Base-by-base conservation (phyloP, 140 eudicot species). In the Stevia rebaudiana region DNA sequence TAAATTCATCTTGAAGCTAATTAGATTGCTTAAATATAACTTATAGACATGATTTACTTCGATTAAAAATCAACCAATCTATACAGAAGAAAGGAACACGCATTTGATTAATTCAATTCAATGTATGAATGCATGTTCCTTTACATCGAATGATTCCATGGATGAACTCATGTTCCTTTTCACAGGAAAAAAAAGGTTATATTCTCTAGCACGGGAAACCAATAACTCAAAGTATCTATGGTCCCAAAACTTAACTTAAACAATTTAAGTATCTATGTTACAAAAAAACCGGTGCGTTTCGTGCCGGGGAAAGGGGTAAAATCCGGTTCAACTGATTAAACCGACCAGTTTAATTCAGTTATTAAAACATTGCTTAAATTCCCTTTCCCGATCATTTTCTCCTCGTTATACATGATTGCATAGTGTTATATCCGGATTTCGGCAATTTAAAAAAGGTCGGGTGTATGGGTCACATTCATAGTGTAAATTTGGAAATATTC, bases 181-280 rank as follows among this genome's bases (percentile, higher is more conserved):
- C 43, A 56, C 7, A 12, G n/a, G 25, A 3, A 18, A 57, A 55
- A n/a, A n/a, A 16, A 56, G 28, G 63, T 31, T 57, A 33, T 33
- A 57, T 57, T 57, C 46, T 33, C 16, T 57, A 31, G 63, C 63
- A 57, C 4, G 63, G 17, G 63, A 31, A 57, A 31, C 17, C 25
- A 57, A 31, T 57, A 57, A 57, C 25, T 57, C 44, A 24, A 57
- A 57, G 28, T 9, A 57, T 57, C n/a, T 8, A 57, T 33, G 63
- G 63, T 57, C 63, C 63, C 63, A n/a, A n/a, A n/a, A n/a, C 3
- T 33, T 15, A 31, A 57, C 44, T 57, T 16, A 9, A 33, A 57
- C 43, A 57, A 8, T 9, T 57, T 33, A 10, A n/a, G n/a, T n/a
- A n/a, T 55, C 40, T 33, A 6, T 10, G 16, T 10, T 1, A 16